Percentiles rank a stretch among this genome's conserved stretches.
phyloP scores from a whole-genome alignment of 345 rosid genomes.

The Dimocarpus longan region DNA sequence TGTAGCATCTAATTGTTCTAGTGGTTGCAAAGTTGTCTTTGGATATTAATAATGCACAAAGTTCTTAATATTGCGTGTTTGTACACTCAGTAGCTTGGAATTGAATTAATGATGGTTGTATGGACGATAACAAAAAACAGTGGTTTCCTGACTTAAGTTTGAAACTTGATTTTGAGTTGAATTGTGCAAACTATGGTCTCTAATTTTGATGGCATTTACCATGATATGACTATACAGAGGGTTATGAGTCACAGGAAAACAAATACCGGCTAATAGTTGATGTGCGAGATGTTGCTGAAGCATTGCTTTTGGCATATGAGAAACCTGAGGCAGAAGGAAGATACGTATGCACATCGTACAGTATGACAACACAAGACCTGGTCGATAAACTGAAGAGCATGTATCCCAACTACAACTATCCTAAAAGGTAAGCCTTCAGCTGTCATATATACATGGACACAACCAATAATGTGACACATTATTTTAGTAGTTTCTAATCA shows the following conservation, averaged over 20 bases:
- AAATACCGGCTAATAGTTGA: conserved; percentile 31
- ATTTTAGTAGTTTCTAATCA: no score
- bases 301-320: conserved; percentile 55
- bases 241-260: conserved; percentile 41
- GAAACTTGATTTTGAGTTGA: no score
- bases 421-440: conserved; percentile 38
- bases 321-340: conserved; percentile 53
- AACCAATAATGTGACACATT: background rate
- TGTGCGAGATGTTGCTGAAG: conserved; percentile 40
- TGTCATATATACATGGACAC: background rate
- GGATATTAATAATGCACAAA: background rate
- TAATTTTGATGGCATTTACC: background rate
- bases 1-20: no score
- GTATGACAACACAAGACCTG: conserved; percentile 23
- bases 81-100: no score
- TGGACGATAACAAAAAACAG: no score
- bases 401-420: conserved; percentile 58
- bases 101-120: no score
- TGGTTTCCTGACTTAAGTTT: no score
- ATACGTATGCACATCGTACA: conserved; percentile 49
- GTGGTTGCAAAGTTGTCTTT: background rate
- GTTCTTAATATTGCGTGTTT: no score
- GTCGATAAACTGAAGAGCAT: conserved; percentile 53
- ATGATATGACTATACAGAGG: conserved; percentile 35
- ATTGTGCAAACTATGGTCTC: no score